Conservation (phyloP, 2,329 filamentous ascomycete species). For the Hymenoscyphus fraxineus region DNA sequence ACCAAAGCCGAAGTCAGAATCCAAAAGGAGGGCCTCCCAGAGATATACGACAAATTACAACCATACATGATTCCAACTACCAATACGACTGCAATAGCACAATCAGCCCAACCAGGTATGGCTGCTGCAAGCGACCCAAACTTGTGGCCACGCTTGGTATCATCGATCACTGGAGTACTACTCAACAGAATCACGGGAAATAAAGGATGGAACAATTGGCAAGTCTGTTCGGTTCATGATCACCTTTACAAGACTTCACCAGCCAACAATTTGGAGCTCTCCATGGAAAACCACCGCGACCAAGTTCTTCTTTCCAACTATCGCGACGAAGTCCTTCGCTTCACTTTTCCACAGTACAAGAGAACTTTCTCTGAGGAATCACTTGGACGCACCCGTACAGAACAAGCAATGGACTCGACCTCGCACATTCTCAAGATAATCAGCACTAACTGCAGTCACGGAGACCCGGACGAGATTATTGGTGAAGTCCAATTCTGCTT, state of each 20-base stretch:
- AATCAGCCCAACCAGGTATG: background rate
- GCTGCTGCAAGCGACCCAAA: constrained; percentile 22
- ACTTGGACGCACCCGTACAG: constrained; percentile 38
- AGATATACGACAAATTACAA: constrained; percentile 27
- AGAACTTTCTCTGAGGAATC: constrained; percentile 41
- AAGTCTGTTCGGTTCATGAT: constrained; percentile 51
- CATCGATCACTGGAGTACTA: constrained; percentile 42
- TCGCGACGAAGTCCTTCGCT: constrained; percentile 44
- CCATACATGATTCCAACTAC: constrained; percentile 21
- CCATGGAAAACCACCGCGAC: constrained; percentile 38
- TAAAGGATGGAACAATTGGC: constrained; percentile 43
- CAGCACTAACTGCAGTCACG: constrained; percentile 32
- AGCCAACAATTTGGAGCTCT: constrained; percentile 20
- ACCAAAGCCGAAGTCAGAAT: constrained; percentile 43
- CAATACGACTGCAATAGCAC: constrained; percentile 4
- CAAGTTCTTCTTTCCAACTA: constrained; percentile 40
- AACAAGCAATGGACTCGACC: constrained; percentile 47
- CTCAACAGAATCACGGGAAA: constrained; percentile 46
- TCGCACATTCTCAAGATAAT: constrained; percentile 44
- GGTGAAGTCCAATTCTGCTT: constrained; percentile 61
- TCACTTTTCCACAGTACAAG: constrained; percentile 44
- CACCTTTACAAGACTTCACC: constrained; percentile 31
- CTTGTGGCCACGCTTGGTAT: constrained; percentile 53
- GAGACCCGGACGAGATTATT: constrained; percentile 44
- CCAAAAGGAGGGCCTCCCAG: constrained; percentile 38